These are phyloP conservation scores for Omphalotus olearius DNA, from an alignment of 1,284 basidiomycete species.

Conservation along the genomic window DNA sequence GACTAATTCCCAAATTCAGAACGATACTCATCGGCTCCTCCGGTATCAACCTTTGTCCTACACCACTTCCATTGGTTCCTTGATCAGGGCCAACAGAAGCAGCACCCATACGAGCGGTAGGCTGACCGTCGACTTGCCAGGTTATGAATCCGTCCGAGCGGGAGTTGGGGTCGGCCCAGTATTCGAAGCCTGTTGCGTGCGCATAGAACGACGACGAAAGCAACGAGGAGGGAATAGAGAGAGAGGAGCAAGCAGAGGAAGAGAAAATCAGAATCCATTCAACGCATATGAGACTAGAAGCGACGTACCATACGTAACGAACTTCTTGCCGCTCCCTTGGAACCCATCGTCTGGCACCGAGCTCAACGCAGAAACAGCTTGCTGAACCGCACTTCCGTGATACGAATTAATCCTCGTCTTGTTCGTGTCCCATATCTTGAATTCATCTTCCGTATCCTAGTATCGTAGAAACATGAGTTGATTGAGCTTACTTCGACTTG, in stretches of 20 bases:
- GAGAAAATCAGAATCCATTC: too few species aligned
- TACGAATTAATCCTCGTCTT: constrained; percentile 51
- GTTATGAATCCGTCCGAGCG: constrained; percentile 55
- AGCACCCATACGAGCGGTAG: constrained; percentile 51
- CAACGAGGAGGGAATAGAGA: not conserved
- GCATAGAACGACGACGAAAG: not conserved
- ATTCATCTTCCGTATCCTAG: constrained; percentile 34
- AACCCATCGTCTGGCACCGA: constrained; percentile 11
- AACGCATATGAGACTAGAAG: too few species aligned
- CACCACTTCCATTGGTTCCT: constrained; percentile 35
- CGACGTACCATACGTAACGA: too few species aligned
- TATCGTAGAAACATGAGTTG: constrained; percentile 26
- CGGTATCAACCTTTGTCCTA: constrained; percentile 64
- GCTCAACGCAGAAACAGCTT: constrained; percentile 43
- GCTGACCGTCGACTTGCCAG: constrained; percentile 57
- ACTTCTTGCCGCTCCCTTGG: too few species aligned
- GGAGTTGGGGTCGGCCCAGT: constrained; percentile 54
- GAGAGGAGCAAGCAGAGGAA: too few species aligned
- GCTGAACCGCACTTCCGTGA: constrained; percentile 53
- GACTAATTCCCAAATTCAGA: constrained; percentile 62
- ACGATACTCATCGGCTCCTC: constrained; percentile 73
- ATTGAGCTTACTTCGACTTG: too few species aligned
- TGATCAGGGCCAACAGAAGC: constrained; percentile 51
- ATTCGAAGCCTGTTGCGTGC: constrained; percentile 55
- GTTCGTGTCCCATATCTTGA: constrained; percentile 26